Base-by-base conservation (phyloP, 495 filamentous ascomycete species). In the Hypoxylon subgilvum region DNA sequence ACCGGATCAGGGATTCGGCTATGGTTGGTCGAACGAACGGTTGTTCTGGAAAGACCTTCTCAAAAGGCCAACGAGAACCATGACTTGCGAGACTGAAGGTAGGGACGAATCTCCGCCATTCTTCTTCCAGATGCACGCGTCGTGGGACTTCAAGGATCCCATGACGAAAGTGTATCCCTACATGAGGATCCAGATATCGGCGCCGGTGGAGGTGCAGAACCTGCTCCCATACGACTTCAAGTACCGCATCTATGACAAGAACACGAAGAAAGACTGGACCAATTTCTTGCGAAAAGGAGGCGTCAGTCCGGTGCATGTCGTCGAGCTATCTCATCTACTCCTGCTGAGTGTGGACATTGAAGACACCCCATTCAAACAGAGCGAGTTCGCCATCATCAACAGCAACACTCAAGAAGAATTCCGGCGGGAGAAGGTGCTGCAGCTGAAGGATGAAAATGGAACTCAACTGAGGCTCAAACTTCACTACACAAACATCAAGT, bases 141-240 rank as follows among this genome's bases (percentile, higher is more conserved):
- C 17, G 2, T 48, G 19, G 39, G 12, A 43, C 8, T 7, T 13
- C 36, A 43, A 67, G 79, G 64, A 77, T 63, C 8, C 31, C 45
- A n/a, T 35, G n/a, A n/a, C n/a, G 42, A 88, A 84, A 57, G 79
- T 85, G 52, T 98, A 98, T 69, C 94, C 94, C 3, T 94, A 96
- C 70, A 97, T 97, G 95, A 84, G 86, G 46, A 77, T 98, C 39
- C 86, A 89, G 50, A 83, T 98, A 17, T 92, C 89, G 17, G 92
- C 94, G 12, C 94, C 94, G 0, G 83, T 98, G 36, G 92, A 96
- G 61, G 79, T 98, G 9, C 91, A 98, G 69, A 98, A 98, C 66
- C 78, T 98, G 19, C 79, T 98, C 19, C 94, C 94, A 0, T 97
- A 88, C 65, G 95, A 97, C 74, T 98, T 98, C 87, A 97, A 97